Evolutionary conservation across 1,284 basidiomycete species (phyloP).

Genomic region (Heterobasidion occidentale): DNA sequence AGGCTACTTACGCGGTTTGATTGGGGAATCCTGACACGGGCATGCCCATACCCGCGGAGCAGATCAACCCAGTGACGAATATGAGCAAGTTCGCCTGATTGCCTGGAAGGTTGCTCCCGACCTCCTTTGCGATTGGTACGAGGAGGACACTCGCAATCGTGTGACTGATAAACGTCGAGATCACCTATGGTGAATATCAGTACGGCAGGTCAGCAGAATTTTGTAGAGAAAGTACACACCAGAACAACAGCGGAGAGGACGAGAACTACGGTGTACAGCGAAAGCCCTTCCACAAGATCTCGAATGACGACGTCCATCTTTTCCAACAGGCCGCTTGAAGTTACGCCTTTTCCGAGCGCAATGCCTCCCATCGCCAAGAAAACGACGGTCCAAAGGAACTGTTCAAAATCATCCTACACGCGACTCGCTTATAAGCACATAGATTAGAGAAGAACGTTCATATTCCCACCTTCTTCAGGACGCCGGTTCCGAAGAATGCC

Average conservation of each 20-base stretch:
- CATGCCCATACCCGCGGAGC: conserved; percentile 96
- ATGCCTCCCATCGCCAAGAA: conserved; percentile 99
- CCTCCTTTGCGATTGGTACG: conserved; percentile 91
- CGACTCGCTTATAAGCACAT: neutral
- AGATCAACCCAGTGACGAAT: conserved; percentile 89
- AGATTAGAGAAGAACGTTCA: neutral
- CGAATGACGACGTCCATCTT: conserved; percentile 72
- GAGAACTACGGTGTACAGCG: conserved; percentile 78
- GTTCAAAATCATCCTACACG: conserved; percentile 88
- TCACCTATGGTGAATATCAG: conserved; percentile 34
- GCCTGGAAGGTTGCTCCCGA: conserved; percentile 71
- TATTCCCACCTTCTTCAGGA: conserved; percentile 77
- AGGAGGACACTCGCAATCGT: conserved; percentile 95
- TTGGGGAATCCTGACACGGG: conserved; percentile 98
- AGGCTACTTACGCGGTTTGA: conserved; percentile 75
- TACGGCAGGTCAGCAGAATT: neutral
- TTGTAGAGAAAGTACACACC: conserved; percentile 37
- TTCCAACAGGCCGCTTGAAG: conserved; percentile 81
- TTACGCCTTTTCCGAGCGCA: conserved; percentile 91
- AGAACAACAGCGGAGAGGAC: conserved; percentile 83
- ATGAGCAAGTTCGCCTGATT: conserved; percentile 75
- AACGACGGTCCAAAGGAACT: conserved; percentile 91
- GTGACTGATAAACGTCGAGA: conserved; percentile 91
- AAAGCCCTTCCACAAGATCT: conserved; percentile 59
- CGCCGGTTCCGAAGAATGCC: conserved; percentile 91